phyloP scores from a whole-genome alignment of 192 early-diverging fungal genomes.

The Backusella psychrophila region DNA sequence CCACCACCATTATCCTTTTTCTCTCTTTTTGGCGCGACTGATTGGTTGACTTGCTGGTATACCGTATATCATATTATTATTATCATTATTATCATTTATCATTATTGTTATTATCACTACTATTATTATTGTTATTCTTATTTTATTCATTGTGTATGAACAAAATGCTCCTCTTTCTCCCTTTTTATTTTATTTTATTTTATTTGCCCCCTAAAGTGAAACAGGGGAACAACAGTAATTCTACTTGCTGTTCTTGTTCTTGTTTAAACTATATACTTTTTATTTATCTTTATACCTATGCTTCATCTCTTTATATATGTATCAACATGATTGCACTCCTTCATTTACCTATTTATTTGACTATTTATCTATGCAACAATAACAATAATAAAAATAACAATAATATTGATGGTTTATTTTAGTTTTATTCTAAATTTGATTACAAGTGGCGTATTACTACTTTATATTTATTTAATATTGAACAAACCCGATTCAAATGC shows the following conservation, averaged over 20 bases:
- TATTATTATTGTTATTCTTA: not conserved
- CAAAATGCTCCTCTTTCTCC: not conserved
- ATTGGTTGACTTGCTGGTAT: not conserved
- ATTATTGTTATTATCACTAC: not conserved
- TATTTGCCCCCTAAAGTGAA: not conserved
- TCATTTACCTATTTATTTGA: no score
- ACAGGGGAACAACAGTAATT: not conserved
- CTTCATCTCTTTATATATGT: not conserved
- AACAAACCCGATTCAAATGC: not conserved
- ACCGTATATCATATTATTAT: not conserved
- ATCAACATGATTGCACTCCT: not conserved
- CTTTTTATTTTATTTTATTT: not conserved
- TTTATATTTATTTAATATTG: not conserved
- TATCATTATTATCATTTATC: not conserved
- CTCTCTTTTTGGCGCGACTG: not conserved
- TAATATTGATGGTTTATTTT: not conserved
- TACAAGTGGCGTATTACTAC: not conserved
- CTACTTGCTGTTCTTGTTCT: not conserved
- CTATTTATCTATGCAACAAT: not conserved
- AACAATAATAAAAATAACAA: not conserved
- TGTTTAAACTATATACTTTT: not conserved
- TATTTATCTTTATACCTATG: no score
- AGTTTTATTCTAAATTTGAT: not conserved
- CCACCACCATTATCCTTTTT: not conserved
- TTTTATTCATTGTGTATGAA: not conserved